Base-by-base conservation (phyloP, 306 rosid genomes). In the Sicyos baderoa region DNA sequence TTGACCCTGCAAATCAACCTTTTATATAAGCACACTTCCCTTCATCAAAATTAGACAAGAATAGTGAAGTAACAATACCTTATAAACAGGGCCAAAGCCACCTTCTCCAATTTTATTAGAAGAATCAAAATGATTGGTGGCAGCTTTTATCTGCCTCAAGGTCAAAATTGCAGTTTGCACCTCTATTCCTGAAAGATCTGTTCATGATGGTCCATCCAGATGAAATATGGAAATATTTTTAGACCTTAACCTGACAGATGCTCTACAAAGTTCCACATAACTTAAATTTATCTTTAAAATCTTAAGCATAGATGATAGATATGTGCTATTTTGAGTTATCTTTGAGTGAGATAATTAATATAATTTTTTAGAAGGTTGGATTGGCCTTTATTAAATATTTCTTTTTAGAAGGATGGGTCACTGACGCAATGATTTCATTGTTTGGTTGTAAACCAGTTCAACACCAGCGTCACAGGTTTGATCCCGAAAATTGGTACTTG, bases 21-120 rank as follows among this genome's bases (percentile, higher is more conserved):
- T 32, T 22, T n/a, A n/a, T 7, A 54, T 55, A 19, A 55, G 18
- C 35, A 52, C 54, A 21, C n/a, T 12, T 70, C 53, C 37, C 22
- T 56, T 37, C 32, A 35, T 5, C 62, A 45, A 42, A 55, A 42
- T 4, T 55, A 71, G 62, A 40, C 5, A 27, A 54, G 6, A 35
- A 35, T 35, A 17, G 52, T 54, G 11, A 21, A 6, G 21, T 19
- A n/a, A n/a, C 2, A 22, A 21, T 72, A 83, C n/a, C n/a, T n/a
- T n/a, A n/a, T 74, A 85, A 18, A 83, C 94, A 17, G 90, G 88
- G 73, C 88, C 94, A 65, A 88, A 88, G 60, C 90, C 90, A 12
- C 88, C 90, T 84, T 88, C 88, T 72, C 95, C 95, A 47, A 88
- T 77, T 75, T 85, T 88, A 77, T 88, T 85, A 68, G n/a, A 51